Percentiles rank a stretch among this genome's conserved stretches.
These are phyloP conservation scores for Elaeis oleifera DNA, from an alignment of 202 grass and related monocot genomes.

Conservation along the genomic window DNA sequence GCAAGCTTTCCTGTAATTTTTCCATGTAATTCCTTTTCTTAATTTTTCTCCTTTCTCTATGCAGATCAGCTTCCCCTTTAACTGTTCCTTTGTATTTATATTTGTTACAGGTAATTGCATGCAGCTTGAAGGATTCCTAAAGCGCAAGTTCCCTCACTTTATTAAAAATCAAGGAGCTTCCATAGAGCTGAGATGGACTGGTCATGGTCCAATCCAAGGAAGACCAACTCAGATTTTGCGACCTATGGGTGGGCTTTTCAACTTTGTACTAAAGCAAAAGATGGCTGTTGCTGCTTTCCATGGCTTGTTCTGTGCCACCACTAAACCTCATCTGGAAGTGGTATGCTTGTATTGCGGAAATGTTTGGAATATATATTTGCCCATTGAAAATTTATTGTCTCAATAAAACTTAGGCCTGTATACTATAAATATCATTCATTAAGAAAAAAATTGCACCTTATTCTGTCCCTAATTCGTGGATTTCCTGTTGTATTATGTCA, in stretches of 20 bases:
- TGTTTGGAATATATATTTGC: too few relatives aligned
- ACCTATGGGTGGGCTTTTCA: constrained; percentile 1
- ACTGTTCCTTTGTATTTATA: background rate
- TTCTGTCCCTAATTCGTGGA: too few relatives aligned
- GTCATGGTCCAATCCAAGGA: constrained; percentile 8
- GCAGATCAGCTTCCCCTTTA: constrained; percentile 8
- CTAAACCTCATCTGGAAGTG: background rate
- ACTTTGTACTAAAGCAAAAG: constrained; percentile 20
- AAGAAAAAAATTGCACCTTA: too few relatives aligned
- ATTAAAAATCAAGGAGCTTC: background rate
- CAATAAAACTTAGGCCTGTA: too few relatives aligned
- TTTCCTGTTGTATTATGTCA: too few relatives aligned
- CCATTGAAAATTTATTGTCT: too few relatives aligned
- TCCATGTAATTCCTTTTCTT: constrained; percentile 16
- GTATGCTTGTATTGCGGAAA: too few relatives aligned
- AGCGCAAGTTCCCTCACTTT: background rate
- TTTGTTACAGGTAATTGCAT: background rate
- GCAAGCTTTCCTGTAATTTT: constrained; percentile 20
- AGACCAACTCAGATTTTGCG: background rate
- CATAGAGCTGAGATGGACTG: background rate
- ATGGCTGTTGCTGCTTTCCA: constrained; percentile 11
- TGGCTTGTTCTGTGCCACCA: background rate
- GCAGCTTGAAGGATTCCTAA: constrained; percentile 2
- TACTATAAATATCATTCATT: too few relatives aligned
- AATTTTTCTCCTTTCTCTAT: constrained; percentile 8